A percentile compares a stretch with the other conserved stretches of the same genome.
These are phyloP conservation scores for Cyberlindnera euphorbiae DNA, from an alignment of 805 yeast genomes.

Conservation along the genomic window DNA sequence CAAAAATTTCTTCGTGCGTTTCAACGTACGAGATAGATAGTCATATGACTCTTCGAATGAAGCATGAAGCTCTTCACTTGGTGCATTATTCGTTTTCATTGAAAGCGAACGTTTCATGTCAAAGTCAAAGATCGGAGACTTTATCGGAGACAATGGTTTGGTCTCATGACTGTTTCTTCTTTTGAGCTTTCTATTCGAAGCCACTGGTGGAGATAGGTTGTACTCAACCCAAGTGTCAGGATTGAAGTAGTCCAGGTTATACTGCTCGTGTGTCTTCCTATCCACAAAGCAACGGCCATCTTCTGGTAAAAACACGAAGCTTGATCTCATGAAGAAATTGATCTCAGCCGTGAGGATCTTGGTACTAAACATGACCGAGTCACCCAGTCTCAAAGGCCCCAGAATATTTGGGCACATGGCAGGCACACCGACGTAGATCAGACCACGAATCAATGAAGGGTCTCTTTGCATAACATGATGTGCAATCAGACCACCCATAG, in stretches of 20 bases:
- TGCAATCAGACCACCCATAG: slow-evolving; percentile 90
- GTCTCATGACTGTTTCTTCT: slow-evolving; percentile 3
- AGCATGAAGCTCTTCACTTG: slow-evolving; percentile 19
- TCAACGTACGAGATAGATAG: slow-evolving; percentile 59
- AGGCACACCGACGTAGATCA: slow-evolving; percentile 82
- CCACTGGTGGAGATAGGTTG: slow-evolving; percentile 70
- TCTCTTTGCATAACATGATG: slow-evolving; percentile 70
- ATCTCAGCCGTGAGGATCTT: slow-evolving; percentile 74
- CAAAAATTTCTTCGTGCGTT: slow-evolving; percentile 52
- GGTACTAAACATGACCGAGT: slow-evolving; percentile 69
- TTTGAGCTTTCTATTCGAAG: slow-evolving; percentile 18
- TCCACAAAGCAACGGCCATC: slow-evolving; percentile 73
- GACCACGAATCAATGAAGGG: slow-evolving; percentile 66
- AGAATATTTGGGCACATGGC: slow-evolving; percentile 78
- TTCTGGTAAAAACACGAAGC: slow-evolving; percentile 72
- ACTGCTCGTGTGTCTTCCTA: slow-evolving; percentile 48
- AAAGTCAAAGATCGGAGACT: slow-evolving; percentile 6
- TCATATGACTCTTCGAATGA: slow-evolving; percentile 51
- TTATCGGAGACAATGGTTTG: background rate
- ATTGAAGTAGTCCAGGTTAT: slow-evolving; percentile 71
- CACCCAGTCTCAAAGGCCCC: slow-evolving; percentile 83
- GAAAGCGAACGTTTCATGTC: slow-evolving; percentile 21
- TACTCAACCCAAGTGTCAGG: slow-evolving; percentile 76
- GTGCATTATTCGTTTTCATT: slow-evolving; percentile 5
- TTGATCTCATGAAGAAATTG: slow-evolving; percentile 84